Evolutionary conservation across 192 early-diverging fungal genomes (phyloP), one percentile per base, ranked within the genome.

Genomic region (Martensiomyces pterosporus): DNA sequence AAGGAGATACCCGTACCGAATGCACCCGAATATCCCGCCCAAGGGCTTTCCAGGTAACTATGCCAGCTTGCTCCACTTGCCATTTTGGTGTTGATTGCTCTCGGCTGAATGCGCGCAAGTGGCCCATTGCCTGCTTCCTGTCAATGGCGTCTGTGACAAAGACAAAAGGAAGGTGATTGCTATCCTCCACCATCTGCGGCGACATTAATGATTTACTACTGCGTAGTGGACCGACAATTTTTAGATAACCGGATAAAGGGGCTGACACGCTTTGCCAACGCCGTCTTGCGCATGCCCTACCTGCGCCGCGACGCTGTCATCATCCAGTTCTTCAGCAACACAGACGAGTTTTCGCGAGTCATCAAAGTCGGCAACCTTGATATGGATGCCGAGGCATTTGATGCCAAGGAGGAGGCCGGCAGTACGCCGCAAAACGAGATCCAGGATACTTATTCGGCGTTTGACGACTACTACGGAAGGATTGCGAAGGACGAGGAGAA

Each of bases 21-120:
- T 90, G 50, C 76, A 86, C 22, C 85, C 89, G 12, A 81, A 83
- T 57, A 74, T 93, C 9, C 93, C 93, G 39, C 93, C 93, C 2
- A 96, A 96, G 57, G 85, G 89, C 38, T 73, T 93, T 42, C 80
- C 82, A 71, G 84, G 90, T 83, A 85, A 32, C 29, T 32, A 32
- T 32, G 29, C 12, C 29, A 8, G 5, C 6, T 32, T 32, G 29
- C 29, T 32, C n/a, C n/a, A n/a, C n/a, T n/a, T n/a, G n/a, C n/a
- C n/a, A n/a, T n/a, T n/a, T n/a, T n/a, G n/a, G n/a, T n/a, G n/a
- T n/a, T n/a, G n/a, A n/a, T n/a, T n/a, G n/a, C n/a, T n/a, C n/a
- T n/a, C n/a, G n/a, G n/a, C n/a, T n/a, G n/a, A n/a, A n/a, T n/a
- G n/a, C n/a, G n/a, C n/a, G n/a, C n/a, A n/a, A n/a, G n/a, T n/a